These are phyloP conservation scores for Beauveria varroae DNA, from an alignment of 2,329 filamentous ascomycete species.

Conservation along the genomic window DNA sequence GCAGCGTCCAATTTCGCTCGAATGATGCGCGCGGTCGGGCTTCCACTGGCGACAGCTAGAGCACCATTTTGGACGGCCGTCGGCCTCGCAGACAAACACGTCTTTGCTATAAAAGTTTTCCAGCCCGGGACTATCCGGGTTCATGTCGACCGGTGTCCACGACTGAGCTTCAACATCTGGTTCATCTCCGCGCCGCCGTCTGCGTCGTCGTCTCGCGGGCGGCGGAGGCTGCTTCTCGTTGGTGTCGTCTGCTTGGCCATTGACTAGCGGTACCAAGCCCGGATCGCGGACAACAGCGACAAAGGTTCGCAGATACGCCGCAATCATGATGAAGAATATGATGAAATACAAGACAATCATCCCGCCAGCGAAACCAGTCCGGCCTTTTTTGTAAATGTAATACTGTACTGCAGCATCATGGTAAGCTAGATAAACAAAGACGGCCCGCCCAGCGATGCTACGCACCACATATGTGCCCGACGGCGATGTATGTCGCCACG, in stretches of 20 bases:
- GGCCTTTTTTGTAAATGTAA: slow-evolving; percentile 46
- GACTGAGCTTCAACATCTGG: slow-evolving; percentile 20
- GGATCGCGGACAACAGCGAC: slow-evolving; percentile 61
- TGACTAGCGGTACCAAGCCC: slow-evolving; percentile 62
- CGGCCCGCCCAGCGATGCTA: not conserved
- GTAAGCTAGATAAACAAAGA: not conserved
- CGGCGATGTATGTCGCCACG: slow-evolving; percentile 65
- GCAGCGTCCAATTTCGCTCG: slow-evolving; percentile 71
- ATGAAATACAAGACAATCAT: slow-evolving; percentile 68
- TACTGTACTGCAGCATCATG: slow-evolving; percentile 53
- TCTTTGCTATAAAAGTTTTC: slow-evolving; percentile 76
- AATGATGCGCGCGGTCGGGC: slow-evolving; percentile 81
- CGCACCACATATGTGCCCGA: slow-evolving; percentile 61
- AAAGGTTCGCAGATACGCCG: slow-evolving; percentile 65
- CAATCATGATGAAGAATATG: slow-evolving; percentile 58
- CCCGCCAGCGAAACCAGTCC: slow-evolving; percentile 52
- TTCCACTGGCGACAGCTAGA: slow-evolving; percentile 80
- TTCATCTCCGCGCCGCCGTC: slow-evolving; percentile 13
- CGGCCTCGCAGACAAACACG: slow-evolving; percentile 73
- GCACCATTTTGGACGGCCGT: slow-evolving; percentile 85
- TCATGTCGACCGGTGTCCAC: slow-evolving; percentile 33
- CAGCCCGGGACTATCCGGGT: slow-evolving; percentile 58
- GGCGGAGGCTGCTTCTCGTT: slow-evolving; percentile 22
- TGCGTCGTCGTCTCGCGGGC: slow-evolving; percentile 17
- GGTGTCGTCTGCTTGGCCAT: slow-evolving; percentile 17